Base-by-base conservation (phyloP, 257 asterid species). In the Nicotiana sylvestris region DNA sequence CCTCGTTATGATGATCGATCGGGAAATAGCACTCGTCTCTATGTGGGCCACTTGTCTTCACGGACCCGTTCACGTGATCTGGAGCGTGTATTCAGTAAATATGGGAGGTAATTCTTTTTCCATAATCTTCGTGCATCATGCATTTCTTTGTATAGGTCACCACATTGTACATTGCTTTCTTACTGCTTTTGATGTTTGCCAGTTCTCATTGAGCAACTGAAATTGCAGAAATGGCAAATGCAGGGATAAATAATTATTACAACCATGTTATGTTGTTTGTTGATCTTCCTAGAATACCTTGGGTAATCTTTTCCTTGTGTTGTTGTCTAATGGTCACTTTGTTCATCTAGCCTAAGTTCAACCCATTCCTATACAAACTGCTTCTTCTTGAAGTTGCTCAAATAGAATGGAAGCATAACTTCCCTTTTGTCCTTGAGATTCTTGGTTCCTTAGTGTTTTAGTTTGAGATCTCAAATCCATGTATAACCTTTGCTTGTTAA, bases 21-120 rank as follows among this genome's bases (percentile, higher is more conserved):
- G 81, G 93, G 97, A 61, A 85, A 86, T 49, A 86, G 88, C 37
- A 91, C 99, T 76, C 98, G 99, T 81, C 99, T 96, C 80, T 96
- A 96, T 84, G 99, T 96, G 74, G 99, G 99, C 13, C 98, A 93
- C 88, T 85, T 96, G 89, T 94, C 99, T 53, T 96, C 99, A 7
- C 88, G 98, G 84, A 96, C 99, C 61, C 95, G 98, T 70, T 84
- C 98, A 3, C 91, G 98, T 82, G 99, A 96, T 88, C 81, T 96
- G 93, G 99, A 94, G 89, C 93, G 89, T 70, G 72, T 92, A 16
- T 96, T 96, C 86, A 84, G 97, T 81, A 89, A 92, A 94, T 96
- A 94, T 87, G 99, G 99, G 83, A 96, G 99, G 99, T 96, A 92
- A 76, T 33, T 51, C 9, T 18, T 25, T 7, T 32, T 29, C 29